Conservation (phyloP, 345 rosid species). For the Jatropha curcas region DNA sequence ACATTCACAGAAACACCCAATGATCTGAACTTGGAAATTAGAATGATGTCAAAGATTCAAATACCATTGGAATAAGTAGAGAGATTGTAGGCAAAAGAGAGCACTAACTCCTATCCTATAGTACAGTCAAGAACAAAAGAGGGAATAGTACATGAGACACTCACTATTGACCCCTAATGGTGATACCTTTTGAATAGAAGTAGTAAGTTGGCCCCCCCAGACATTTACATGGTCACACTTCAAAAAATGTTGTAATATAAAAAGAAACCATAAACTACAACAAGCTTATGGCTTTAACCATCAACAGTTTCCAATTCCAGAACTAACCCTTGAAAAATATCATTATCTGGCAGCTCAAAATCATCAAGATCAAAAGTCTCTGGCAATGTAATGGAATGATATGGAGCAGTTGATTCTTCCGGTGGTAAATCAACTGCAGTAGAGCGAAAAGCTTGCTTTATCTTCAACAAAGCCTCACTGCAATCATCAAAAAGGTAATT, state of each 20-base stretch:
- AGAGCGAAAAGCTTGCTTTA: constrained; percentile 99
- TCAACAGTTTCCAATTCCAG: not conserved
- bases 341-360: constrained; percentile 98
- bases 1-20: not conserved
- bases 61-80: not conserved
- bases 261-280: not conserved
- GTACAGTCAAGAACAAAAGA: not conserved
- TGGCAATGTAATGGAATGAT: constrained; percentile 96
- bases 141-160: not conserved
- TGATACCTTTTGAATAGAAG: too few species aligned
- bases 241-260: not conserved
- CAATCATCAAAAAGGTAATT: constrained; percentile 99
- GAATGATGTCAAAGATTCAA: not conserved
- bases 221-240: not conserved
- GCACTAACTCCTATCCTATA: not conserved
- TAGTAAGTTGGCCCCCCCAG: not conserved
- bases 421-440: constrained; percentile 97
- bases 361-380: constrained; percentile 99
- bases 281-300: not conserved
- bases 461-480: constrained; percentile 96
- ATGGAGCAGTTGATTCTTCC: constrained; percentile 98
- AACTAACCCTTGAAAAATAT: constrained; percentile 90
- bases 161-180: not conserved
- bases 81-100: not conserved
- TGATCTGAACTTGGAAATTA: not conserved